phyloP scores from a whole-genome alignment of 169 alveolate genomes.

The Sarcocystis neurona region DNA sequence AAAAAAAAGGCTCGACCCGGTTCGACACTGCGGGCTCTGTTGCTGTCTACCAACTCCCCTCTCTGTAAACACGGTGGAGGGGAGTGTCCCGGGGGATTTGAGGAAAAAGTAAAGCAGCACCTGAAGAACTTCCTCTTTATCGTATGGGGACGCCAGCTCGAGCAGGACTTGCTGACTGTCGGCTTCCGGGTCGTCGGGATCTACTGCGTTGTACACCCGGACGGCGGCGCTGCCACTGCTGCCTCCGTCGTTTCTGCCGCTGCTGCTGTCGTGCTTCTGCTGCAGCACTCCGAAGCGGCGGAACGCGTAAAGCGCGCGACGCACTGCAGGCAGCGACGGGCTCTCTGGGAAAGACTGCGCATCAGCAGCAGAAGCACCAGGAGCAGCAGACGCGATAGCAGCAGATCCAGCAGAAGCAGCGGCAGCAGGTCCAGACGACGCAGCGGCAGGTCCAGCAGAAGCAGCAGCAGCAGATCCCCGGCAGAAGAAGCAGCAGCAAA shows the following conservation, averaged over 20 bases:
- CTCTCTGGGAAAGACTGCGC: conserved; percentile 56
- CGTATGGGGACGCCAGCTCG: too few relatives aligned
- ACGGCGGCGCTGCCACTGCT: neutral
- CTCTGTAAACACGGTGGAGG: too few relatives aligned
- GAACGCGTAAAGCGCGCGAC: conserved; percentile 37
- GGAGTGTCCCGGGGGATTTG: too few relatives aligned
- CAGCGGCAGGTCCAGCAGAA: neutral
- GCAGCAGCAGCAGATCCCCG: neutral
- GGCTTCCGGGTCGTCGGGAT: too few relatives aligned
- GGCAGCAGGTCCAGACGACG: neutral
- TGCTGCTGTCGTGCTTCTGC: neutral
- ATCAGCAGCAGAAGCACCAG: too few relatives aligned
- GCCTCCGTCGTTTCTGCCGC: neutral
- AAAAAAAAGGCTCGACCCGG: too few relatives aligned
- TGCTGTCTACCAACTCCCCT: too few relatives aligned
- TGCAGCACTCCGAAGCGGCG: conserved; percentile 26
- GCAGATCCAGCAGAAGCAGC: neutral
- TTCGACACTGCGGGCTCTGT: too few relatives aligned
- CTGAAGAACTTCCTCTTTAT: too few relatives aligned
- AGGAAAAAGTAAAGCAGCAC: too few relatives aligned
- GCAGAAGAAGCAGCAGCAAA: neutral
- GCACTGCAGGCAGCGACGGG: conserved; percentile 39
- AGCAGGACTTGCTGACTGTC: too few relatives aligned
- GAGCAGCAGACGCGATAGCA: too few relatives aligned
- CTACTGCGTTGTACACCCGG: neutral